Base-by-base conservation (phyloP, 1,284 basidiomycete genomes). In the Boletus semigastroideus region DNA sequence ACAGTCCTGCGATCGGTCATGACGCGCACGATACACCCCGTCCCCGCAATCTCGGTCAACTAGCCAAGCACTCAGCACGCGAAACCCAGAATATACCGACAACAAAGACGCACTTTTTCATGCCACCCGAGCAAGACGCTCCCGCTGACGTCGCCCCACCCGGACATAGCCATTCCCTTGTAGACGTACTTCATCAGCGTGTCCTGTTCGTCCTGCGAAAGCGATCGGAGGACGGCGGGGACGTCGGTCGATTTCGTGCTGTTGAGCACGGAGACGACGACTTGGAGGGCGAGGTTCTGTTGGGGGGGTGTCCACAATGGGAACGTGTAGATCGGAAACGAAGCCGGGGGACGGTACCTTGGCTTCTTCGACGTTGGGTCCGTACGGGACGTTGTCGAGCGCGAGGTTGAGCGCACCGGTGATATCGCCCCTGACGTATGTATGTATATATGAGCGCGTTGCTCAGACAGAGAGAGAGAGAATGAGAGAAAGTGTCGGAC, bases 171-270 rank as follows among this genome's bases (percentile, higher is more conserved):
- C 90, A 93, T 94, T 30, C 89, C 94, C 75, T 99, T 99, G 84
- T 99, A 99, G 22, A 99, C 75, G 67, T 97, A 99, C 70, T 97
- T 98, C 96, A 98, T 99, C 52, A 98, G 78, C 33, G 86, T 91
- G 65, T 98, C 96, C 63, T 97, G 93, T 57, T 90, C 79, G 43
- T 92, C 87, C 55, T 84, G 80, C 8, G 84, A 82, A 38, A 98
- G 80, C 1, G 79, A 70, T 66, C 87, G 89, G 66, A 98, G 77
- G 40, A 91, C 84, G 27, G 73, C 74, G 1, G 89, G 76, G 53
- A 99, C 95, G 58, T 98, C 96, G 8, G 91, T 79, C 4, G 94
- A 80, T 67, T 96, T 94, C 13, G 95, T 98, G 52, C 92, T 94
- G 74, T 97, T 98, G 57, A 99, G 82, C 58, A 98, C 94, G 4